phyloP scores from a whole-genome alignment of 164 flowering plant species.

The Aristolochia californica region DNA sequence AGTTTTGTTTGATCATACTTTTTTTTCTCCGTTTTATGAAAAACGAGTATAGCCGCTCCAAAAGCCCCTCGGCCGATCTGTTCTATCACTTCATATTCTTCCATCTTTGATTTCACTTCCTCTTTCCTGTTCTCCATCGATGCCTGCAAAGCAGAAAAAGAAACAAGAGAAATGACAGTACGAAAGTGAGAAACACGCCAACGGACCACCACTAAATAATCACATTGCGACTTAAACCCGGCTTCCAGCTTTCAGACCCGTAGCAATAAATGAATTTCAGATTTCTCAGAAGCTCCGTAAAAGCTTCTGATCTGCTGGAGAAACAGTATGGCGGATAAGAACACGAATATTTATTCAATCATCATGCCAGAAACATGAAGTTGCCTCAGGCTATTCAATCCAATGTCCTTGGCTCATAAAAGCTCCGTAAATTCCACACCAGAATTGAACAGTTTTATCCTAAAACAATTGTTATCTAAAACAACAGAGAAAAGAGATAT shows the following conservation, averaged over 20 bases:
- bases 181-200: too few relatives aligned
- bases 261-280: conserved; percentile 7
- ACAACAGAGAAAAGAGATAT: background rate
- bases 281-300: background rate
- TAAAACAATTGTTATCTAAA: background rate
- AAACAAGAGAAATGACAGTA: background rate
- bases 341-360: background rate
- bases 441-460: background rate
- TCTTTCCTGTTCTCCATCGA: conserved; percentile 37
- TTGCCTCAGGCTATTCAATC: conserved; percentile 7
- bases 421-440: too few relatives aligned
- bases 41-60: conserved; percentile 68
- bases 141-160: background rate
- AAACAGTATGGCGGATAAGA: background rate
- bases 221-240: too few relatives aligned
- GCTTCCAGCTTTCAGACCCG: background rate
- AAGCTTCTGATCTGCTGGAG: conserved; percentile 3
- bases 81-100: conserved; percentile 69
- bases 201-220: too few relatives aligned
- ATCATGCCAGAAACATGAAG: conserved; percentile 9
- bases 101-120: conserved; percentile 41
- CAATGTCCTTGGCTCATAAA: background rate
- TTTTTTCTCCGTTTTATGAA: conserved; percentile 45
- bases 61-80: conserved; percentile 90
- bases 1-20: conserved; percentile 19